phyloP scores from a whole-genome alignment of 2,329 filamentous ascomycete genomes.

The Pestalotiopsis sp. region DNA sequence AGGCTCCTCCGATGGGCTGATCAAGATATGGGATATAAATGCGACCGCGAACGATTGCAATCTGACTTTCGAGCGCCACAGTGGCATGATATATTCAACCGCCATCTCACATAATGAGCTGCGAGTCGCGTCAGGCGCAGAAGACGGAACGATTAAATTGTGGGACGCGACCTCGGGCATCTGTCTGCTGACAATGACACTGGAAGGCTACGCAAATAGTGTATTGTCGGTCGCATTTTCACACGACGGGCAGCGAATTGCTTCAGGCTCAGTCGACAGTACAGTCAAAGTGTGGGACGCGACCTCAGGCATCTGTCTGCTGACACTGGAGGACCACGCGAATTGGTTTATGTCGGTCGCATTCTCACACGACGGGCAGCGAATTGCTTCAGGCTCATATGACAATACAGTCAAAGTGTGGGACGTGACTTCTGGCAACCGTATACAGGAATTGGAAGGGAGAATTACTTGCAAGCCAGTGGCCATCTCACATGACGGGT shows the following conservation, averaged over 20 bases:
- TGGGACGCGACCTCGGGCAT: not conserved
- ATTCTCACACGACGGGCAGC: constrained; percentile 15
- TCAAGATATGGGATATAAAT: not conserved
- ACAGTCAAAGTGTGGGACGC: constrained; percentile 10
- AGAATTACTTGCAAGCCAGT: too few relatives aligned
- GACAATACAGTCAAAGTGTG: constrained; percentile 11
- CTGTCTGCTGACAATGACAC: not conserved
- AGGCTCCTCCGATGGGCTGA: not conserved
- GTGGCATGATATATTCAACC: not conserved
- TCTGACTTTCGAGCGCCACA: not conserved
- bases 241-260: constrained; percentile 8
- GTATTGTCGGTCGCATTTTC: too few relatives aligned
- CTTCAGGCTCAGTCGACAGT: constrained; percentile 4
- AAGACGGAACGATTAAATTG: not conserved
- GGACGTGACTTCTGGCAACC: not conserved
- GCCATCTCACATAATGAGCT: not conserved
- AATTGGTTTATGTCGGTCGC: not conserved
- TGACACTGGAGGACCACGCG: constrained; percentile 19
- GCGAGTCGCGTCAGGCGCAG: not conserved
- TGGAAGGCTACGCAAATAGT: not conserved
- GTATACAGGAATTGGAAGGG: too few relatives aligned
- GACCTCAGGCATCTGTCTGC: not conserved
- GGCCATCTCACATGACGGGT: too few relatives aligned
- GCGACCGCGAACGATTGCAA: not conserved
- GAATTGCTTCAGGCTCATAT: constrained; percentile 9